Percentiles rank a stretch among this genome's conserved stretches.
Evolutionary conservation across 495 filamentous ascomycete species (phyloP).

Genomic region (Evernia prunastri): DNA sequence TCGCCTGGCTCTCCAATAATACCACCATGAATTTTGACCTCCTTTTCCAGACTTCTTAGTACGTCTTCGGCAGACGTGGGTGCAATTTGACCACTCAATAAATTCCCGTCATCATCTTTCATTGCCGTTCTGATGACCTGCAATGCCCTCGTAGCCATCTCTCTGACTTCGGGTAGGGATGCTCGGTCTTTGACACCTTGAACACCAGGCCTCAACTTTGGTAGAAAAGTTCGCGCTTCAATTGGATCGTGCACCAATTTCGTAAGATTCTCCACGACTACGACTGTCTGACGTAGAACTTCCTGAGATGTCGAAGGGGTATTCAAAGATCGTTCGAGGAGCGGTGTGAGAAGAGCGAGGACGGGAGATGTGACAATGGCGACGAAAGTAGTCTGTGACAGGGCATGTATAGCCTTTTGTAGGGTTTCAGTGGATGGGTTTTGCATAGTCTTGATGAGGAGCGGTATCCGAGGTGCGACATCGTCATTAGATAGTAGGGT

Average conservation of each 20-base stretch:
- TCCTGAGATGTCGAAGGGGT: constrained; percentile 86
- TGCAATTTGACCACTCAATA: constrained; percentile 53
- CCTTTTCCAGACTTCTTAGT: constrained; percentile 60
- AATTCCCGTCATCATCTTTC: constrained; percentile 56
- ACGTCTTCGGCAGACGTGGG: constrained; percentile 73
- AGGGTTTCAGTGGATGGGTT: constrained; percentile 82
- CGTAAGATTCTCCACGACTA: constrained; percentile 98
- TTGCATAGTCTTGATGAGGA: constrained; percentile 92
- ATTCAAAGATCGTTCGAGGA: constrained; percentile 88
- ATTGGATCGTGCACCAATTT: constrained; percentile 97
- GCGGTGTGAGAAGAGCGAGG: constrained; percentile 90
- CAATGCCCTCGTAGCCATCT: constrained; percentile 75
- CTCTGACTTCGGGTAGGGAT: constrained; percentile 89
- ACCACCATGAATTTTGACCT: constrained; percentile 64
- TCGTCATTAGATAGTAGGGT: constrained; percentile 95
- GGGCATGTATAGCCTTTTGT: constrained; percentile 91
- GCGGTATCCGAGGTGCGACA: constrained; percentile 84
- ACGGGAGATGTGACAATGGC: constrained; percentile 96
- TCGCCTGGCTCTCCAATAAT: constrained; percentile 52
- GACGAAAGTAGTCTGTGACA: constrained; percentile 98
- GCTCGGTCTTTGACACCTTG: constrained; percentile 81
- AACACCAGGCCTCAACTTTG: constrained; percentile 90
- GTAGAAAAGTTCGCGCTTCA: constrained; percentile 91
- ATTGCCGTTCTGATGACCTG: constrained; percentile 92
- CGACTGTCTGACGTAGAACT: constrained; percentile 88